phyloP scores from a whole-genome alignment of 2,329 filamentous ascomycete species.

The Pyrenochaeta sp. region DNA sequence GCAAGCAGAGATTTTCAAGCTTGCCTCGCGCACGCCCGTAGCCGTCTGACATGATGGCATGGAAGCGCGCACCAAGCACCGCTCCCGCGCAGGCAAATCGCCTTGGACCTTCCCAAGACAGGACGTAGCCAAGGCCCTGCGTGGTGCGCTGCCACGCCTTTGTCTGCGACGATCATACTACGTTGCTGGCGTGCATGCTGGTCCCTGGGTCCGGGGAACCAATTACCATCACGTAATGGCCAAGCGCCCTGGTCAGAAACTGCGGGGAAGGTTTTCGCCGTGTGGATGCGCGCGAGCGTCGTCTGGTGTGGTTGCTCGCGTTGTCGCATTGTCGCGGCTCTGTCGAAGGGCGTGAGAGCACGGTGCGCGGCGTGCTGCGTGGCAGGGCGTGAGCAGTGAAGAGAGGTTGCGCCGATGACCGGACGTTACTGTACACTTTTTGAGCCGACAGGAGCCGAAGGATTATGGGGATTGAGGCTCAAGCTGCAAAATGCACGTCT shows the following conservation, averaged over 20 bases:
- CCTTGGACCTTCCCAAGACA: no score
- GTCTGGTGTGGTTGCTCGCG: no score
- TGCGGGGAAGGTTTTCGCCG: slow-evolving; percentile 20
- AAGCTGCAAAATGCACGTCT: no score
- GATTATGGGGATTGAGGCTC: slow-evolving; percentile 21
- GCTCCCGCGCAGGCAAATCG: no score
- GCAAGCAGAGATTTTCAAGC: slow-evolving; percentile 19
- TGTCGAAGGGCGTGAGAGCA: slow-evolving; percentile 5
- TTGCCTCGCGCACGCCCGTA: slow-evolving; percentile 6
- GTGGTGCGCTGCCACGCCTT: no score
- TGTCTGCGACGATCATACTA: no score
- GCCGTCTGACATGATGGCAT: slow-evolving; percentile 3
- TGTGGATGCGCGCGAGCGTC: no score
- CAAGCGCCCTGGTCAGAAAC: slow-evolving; percentile 7
- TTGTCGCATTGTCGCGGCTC: slow-evolving; percentile 21
- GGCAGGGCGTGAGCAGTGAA: no score
- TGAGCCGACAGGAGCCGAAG: slow-evolving; percentile 30
- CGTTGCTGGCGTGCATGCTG: neutral
- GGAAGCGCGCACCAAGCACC: neutral
- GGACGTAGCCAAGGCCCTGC: no score
- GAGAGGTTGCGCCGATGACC: slow-evolving; percentile 12
- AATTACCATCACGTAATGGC: slow-evolving; percentile 32
- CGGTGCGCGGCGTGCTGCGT: slow-evolving; percentile 4
- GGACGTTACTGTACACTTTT: slow-evolving; percentile 1
- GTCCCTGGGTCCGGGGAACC: slow-evolving; percentile 26